Conservation (phyloP, 2,329 filamentous ascomycete species). For the Dactylellina sp. region DNA sequence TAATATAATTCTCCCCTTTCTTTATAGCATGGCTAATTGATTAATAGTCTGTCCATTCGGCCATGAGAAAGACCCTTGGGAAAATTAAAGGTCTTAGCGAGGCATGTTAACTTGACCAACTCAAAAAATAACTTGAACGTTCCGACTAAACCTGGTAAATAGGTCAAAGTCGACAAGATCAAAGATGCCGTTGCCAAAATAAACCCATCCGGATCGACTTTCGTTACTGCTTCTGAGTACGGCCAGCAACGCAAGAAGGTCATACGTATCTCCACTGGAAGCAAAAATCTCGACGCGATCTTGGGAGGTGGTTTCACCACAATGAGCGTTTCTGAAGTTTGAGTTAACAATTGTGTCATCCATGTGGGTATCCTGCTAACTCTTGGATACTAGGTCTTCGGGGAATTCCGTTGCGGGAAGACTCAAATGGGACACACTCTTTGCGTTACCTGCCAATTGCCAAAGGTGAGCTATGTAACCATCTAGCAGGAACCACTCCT, state of each 20-base stretch:
- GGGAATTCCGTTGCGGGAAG: constrained; percentile 75
- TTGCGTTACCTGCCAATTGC: constrained; percentile 72
- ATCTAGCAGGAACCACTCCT: not conserved
- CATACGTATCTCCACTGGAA: constrained; percentile 76
- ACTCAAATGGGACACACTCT: constrained; percentile 77
- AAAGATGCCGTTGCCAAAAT: constrained; percentile 74
- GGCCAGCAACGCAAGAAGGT: constrained; percentile 73
- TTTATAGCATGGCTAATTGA: constrained; percentile 5
- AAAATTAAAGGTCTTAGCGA: constrained; percentile 72
- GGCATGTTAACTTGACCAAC: not conserved
- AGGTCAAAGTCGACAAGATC: constrained; percentile 76
- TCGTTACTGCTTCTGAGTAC: constrained; percentile 75
- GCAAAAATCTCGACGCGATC: constrained; percentile 75
- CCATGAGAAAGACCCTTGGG: constrained; percentile 71
- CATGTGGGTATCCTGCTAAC: not conserved
- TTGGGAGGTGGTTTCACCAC: constrained; percentile 77
- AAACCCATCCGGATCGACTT: constrained; percentile 71
- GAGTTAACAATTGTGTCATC: not conserved
- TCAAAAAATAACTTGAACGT: not conserved
- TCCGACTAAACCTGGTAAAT: too few species aligned
- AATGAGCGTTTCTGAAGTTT: constrained; percentile 74
- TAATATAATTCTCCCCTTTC: not conserved
- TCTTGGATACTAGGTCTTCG: constrained; percentile 65
- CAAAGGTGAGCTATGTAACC: constrained; percentile 62
- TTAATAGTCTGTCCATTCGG: constrained; percentile 70